phyloP scores from a whole-genome alignment of 306 rosid species.

The Cucumis cinereus region DNA sequence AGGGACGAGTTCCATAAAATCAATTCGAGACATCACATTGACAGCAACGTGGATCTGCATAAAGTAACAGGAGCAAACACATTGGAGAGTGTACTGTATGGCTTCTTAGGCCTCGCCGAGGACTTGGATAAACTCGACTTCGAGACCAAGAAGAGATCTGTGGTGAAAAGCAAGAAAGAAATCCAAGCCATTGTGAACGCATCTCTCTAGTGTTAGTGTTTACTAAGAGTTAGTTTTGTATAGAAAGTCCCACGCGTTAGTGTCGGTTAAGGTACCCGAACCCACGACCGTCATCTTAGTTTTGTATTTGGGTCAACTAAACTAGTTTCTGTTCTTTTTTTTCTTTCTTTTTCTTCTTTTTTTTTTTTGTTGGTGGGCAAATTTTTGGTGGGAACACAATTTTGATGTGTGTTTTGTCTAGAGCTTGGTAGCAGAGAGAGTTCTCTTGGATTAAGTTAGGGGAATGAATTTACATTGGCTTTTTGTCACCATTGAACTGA shows the following conservation, averaged over 20 bases:
- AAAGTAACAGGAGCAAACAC: not conserved
- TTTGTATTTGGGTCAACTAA: not conserved
- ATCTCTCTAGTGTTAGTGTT: not conserved
- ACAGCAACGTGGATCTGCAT: constrained; percentile 5
- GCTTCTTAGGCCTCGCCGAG: constrained; percentile 23
- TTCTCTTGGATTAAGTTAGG: not conserved
- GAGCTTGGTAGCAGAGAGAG: not conserved
- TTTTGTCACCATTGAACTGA: not conserved
- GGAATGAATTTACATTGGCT: not conserved
- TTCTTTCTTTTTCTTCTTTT: not conserved
- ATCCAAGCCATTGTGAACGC: constrained; percentile 18
- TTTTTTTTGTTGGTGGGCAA: not conserved
- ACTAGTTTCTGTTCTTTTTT: not conserved
- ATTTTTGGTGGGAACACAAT: not conserved
- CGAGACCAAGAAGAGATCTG: constrained; percentile 13
- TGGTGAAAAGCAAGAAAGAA: constrained; percentile 30
- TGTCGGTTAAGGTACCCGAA: not conserved
- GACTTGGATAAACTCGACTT: constrained; percentile 28
- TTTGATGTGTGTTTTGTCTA: not conserved
- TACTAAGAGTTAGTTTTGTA: not conserved
- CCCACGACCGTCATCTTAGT: not conserved
- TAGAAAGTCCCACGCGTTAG: not conserved
- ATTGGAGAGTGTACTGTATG: constrained; percentile 14
- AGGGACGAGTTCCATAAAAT: constrained; percentile 11
- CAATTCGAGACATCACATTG: not conserved